Conservation (phyloP, 1,139 yeast genomes). For the Citeromyces hawaiiensis region DNA sequence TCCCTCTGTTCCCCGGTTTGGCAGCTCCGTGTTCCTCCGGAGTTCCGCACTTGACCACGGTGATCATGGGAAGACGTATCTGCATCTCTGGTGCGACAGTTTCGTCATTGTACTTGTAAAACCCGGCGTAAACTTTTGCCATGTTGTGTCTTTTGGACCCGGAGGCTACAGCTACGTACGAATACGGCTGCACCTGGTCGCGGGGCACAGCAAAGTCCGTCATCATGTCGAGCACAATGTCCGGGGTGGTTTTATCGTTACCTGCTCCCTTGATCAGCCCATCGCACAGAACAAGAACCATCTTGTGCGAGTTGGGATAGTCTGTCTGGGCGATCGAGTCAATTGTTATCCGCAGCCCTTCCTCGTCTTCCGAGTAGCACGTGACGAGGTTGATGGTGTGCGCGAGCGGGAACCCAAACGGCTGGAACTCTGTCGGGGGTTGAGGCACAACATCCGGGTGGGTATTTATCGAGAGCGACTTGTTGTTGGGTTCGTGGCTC, state of each 20-base stretch:
- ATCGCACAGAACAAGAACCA: constrained; percentile 78
- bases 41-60: constrained; percentile 87
- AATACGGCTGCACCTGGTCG: constrained; percentile 64
- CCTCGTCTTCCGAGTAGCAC: constrained; percentile 87
- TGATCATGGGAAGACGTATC: constrained; percentile 76
- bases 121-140: constrained; percentile 94
- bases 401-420: constrained; percentile 77
- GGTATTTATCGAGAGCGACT: constrained; percentile 41
- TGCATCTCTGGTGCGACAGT: constrained; percentile 73
- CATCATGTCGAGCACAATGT: constrained; percentile 79
- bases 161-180: constrained; percentile 90
- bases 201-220: constrained; percentile 60
- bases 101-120: constrained; percentile 64
- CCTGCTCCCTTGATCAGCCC: constrained; percentile 93
- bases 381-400: constrained; percentile 80
- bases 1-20: constrained; percentile 98
- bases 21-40: constrained; percentile 64
- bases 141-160: constrained; percentile 90
- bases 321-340: constrained; percentile 90
- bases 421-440: constrained; percentile 83
- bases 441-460: constrained; percentile 69
- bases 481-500: constrained; percentile 7
- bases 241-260: constrained; percentile 77
- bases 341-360: constrained; percentile 72
- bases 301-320: constrained; percentile 87